A percentile compares a stretch with the other conserved stretches of the same genome.
Evolutionary conservation across 345 rosid species (phyloP).

Genomic region (Gossypium longicalyx): DNA sequence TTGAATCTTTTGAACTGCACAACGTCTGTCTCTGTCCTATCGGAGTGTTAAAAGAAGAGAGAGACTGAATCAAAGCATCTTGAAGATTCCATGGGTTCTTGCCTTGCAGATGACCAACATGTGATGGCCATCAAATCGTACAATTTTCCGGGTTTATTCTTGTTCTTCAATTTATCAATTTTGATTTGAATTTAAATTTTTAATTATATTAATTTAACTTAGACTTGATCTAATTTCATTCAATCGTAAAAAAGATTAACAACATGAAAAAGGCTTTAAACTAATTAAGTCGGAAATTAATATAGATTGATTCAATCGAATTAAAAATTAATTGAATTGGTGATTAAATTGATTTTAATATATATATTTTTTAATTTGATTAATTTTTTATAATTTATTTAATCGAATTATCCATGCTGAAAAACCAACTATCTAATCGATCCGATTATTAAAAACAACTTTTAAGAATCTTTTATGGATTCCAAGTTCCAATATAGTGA

Average conservation of each 20-base stretch:
- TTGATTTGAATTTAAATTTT: too few species aligned
- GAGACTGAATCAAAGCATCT: constrained; percentile 4
- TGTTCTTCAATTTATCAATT: neutral
- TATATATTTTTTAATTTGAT: too few species aligned
- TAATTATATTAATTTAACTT: too few species aligned
- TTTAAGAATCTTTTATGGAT: neutral
- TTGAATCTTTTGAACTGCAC: neutral
- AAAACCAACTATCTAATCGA: rapidly evolving
- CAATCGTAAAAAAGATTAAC: too few species aligned
- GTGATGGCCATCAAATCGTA: constrained; percentile 5
- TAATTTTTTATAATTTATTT: too few species aligned
- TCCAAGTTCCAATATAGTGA: neutral
- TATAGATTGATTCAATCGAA: too few species aligned
- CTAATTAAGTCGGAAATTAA: too few species aligned
- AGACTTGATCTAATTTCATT: too few species aligned
- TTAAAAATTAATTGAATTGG: rapidly evolving
- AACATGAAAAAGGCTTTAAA: too few species aligned
- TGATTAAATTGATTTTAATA: too few species aligned
- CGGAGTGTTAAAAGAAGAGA: neutral
- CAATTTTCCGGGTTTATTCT: neutral
- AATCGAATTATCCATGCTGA: rapidly evolving
- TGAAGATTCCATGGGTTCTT: constrained; percentile 19
- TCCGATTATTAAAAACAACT: rapidly evolving
- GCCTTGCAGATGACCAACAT: neutral
- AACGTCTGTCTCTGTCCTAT: neutral